Evolutionary conservation across 2,329 filamentous ascomycete species (phyloP).

Genomic region (Sphaerulina vaccinii): DNA sequence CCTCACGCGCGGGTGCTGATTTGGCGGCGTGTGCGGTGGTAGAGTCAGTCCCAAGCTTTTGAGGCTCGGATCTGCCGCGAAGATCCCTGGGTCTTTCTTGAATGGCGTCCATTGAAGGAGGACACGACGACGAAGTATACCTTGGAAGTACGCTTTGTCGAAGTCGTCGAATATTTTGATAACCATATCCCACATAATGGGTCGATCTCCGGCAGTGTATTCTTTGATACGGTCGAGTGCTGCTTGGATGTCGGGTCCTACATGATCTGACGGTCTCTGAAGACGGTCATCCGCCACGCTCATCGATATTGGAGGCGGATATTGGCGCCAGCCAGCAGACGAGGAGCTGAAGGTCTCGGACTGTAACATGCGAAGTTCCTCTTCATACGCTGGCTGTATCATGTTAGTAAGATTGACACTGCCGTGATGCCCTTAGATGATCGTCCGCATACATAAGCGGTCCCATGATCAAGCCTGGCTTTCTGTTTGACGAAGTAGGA

Average conservation of each 20-base stretch:
- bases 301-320: neutral
- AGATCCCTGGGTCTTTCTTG: neutral
- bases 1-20: neutral
- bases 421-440: neutral
- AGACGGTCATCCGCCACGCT: slow-evolving; percentile 1
- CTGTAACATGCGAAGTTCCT: slow-evolving; percentile 4
- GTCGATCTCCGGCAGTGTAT: neutral
- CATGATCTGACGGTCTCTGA: too few relatives aligned
- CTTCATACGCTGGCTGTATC: too few relatives aligned
- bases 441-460: neutral
- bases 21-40: neutral
- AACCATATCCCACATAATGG: slow-evolving; percentile 8
- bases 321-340: neutral
- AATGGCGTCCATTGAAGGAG: neutral
- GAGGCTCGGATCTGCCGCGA: neutral
- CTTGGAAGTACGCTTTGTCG: slow-evolving; percentile 17
- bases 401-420: too few relatives aligned
- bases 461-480: neutral
- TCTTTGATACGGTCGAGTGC: neutral
- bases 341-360: neutral
- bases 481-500: too few relatives aligned
- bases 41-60: neutral
- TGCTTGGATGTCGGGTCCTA: neutral
- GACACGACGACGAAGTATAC: slow-evolving; percentile 11
- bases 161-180: slow-evolving; percentile 21